These are phyloP conservation scores for Hibiscus trionum DNA, from an alignment of 345 rosid genomes.

Conservation along the genomic window DNA sequence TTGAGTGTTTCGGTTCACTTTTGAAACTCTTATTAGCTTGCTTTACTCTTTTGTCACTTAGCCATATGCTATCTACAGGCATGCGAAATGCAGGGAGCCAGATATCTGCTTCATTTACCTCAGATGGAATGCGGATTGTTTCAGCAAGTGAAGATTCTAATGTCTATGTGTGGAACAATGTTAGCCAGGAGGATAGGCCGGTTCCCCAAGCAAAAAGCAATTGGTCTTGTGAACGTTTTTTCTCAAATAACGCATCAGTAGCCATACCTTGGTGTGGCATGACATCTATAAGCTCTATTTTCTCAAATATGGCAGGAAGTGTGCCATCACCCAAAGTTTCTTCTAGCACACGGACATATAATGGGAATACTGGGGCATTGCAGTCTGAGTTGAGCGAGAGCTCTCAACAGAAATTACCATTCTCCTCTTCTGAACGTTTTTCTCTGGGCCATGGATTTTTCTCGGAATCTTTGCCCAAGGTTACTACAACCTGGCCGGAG, in stretches of 20 bases:
- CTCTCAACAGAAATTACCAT: constrained; percentile 18
- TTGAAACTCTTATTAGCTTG: neutral
- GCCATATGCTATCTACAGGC: constrained; percentile 12
- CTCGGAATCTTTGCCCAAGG: constrained; percentile 31
- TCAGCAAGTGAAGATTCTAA: constrained; percentile 40
- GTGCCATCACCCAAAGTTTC: neutral
- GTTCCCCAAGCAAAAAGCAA: constrained; percentile 19
- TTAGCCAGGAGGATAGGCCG: constrained; percentile 17
- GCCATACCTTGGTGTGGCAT: constrained; percentile 9
- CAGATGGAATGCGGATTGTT: constrained; percentile 33
- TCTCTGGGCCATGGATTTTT: constrained; percentile 13
- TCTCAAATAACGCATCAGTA: constrained; percentile 15
- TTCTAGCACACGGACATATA: neutral
- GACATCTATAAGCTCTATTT: neutral
- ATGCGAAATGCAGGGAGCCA: constrained; percentile 26
- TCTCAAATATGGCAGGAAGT: constrained; percentile 1
- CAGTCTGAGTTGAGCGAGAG: constrained; percentile 19
- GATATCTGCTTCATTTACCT: constrained; percentile 32
- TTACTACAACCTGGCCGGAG: constrained; percentile 59
- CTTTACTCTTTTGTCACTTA: neutral
- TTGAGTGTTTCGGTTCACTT: neutral
- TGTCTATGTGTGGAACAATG: constrained; percentile 32
- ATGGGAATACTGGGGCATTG: neutral
- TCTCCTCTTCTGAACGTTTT: constrained; percentile 25
- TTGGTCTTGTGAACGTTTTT: constrained; percentile 31